Conservation (phyloP, 176 grass and related monocot genomes). For the Alloteropsis semialata region DNA sequence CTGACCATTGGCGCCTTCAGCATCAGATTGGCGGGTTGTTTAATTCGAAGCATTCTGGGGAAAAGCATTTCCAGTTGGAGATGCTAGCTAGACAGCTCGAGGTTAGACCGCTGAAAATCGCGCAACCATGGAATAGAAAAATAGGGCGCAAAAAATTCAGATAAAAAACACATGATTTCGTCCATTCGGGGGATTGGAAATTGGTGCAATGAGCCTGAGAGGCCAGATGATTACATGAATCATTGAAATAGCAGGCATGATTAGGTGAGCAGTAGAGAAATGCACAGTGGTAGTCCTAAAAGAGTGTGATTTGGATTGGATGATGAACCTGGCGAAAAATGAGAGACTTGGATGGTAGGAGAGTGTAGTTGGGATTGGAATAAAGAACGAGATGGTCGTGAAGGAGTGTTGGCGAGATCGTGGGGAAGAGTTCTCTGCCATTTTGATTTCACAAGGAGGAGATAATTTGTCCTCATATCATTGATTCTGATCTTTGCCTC, state of each 20-base stretch:
- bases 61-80: slow-evolving; percentile 40
- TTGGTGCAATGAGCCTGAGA: slow-evolving; percentile 3
- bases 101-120: slow-evolving; percentile 21
- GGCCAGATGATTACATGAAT: slow-evolving; percentile 13
- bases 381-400: slow-evolving; percentile 28
- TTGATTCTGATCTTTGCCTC: slow-evolving; percentile 56
- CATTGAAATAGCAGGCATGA: slow-evolving; percentile 7
- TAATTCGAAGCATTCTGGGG: slow-evolving; percentile 22
- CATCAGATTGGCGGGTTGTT: slow-evolving; percentile 22
- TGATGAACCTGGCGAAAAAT: background rate
- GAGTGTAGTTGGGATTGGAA: slow-evolving; percentile 34
- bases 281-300: slow-evolving; percentile 19
- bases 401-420: slow-evolving; percentile 49
- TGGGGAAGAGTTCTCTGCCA: slow-evolving; percentile 44
- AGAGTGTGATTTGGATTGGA: slow-evolving; percentile 15
- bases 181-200: slow-evolving; percentile 16
- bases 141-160: slow-evolving; percentile 2
- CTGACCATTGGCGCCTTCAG: slow-evolving; percentile 43
- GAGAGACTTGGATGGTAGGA: slow-evolving; percentile 31
- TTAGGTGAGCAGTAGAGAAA: slow-evolving; percentile 33
- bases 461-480: slow-evolving; percentile 22
- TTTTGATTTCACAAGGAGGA: slow-evolving; percentile 28
- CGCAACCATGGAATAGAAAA: slow-evolving; percentile 21
- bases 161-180: background rate
- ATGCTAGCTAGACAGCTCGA: slow-evolving; percentile 32